Evolutionary conservation across 148 eudicot genomes (phyloP).

Genomic region (Silene latifolia): DNA sequence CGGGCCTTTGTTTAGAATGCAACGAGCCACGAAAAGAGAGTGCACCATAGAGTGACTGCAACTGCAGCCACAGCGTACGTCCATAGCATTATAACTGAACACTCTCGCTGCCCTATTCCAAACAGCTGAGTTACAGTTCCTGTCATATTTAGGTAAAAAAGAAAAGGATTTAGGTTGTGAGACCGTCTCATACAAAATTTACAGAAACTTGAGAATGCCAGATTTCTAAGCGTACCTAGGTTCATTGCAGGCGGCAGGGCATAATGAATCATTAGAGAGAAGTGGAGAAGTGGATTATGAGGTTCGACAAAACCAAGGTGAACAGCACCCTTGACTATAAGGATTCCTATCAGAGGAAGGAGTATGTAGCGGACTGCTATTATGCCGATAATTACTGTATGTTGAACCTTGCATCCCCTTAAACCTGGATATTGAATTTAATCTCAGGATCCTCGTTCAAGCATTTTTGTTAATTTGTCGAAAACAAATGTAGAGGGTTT

Average conservation of each 20-base stretch:
- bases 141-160: not conserved
- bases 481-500: not conserved
- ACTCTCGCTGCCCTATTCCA: constrained; percentile 42
- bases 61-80: constrained; percentile 30
- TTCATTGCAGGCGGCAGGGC: constrained; percentile 90
- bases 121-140: constrained; percentile 43
- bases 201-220: not conserved
- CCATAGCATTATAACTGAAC: constrained; percentile 50
- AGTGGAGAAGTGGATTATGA: constrained; percentile 61
- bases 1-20: not conserved
- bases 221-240: constrained; percentile 40
- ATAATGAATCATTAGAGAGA: constrained; percentile 74
- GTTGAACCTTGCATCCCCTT: constrained; percentile 42
- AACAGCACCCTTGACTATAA: constrained; percentile 52
- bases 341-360: constrained; percentile 64
- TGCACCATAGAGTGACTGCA: constrained; percentile 38
- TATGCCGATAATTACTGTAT: constrained; percentile 43
- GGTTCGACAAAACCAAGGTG: constrained; percentile 43
- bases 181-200: not conserved
- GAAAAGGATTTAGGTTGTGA: not conserved
- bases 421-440: constrained; percentile 39
- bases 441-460: not conserved
- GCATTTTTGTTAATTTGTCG: not conserved
- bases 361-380: constrained; percentile 50
- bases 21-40: constrained; percentile 32